Base-by-base conservation (phyloP, 2,329 filamentous ascomycete genomes). In the Ustulina deusta region DNA sequence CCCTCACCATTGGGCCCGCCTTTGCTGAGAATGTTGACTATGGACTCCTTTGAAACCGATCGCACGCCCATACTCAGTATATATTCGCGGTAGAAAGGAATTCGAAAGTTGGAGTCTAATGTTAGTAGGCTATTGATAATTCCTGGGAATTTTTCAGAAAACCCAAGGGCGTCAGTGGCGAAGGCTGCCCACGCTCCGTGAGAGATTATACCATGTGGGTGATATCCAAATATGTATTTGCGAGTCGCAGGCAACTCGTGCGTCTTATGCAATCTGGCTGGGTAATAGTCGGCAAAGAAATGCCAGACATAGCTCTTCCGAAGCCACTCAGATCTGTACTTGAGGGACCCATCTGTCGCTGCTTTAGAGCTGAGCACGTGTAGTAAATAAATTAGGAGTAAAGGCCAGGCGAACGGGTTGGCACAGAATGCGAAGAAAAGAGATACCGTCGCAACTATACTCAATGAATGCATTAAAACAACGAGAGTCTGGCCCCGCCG, bases 171-270 rank as follows among this genome's bases (percentile, higher is more conserved):
- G 74, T 97, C 94, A 0, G 95, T 98, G 3, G 87, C 92, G 76
- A 98, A 98, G 5, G 94, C 92, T 5, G 90, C 93, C 82, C 95
- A 97, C 0, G 94, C 95, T n/a, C 95, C 96, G 74, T 97, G 93
- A 5, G 92, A 96, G 76, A 99, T 97, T 79, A 99, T 98, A 27
- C 96, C 95, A 77, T 99, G 96, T 0, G 96, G 96, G 75, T 98
- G 96, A 79, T 98, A 98, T 51, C 95, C 95, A 75, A 99, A 94
- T 70, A 99, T 94, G 82, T 98, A 99, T 80, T 97, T 97, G 70
- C 94, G 86, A 1, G 91, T 93, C 0, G 93, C 87, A 25, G 92
- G 87, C 6, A 99, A 87, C 64, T 91, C 86, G 72, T 91, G 87
- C 3, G 93, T 96, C 72, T 96, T 93, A 82, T 98, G 94, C 44